Evolutionary conservation across 2,329 filamentous ascomycete species (phyloP), one percentile per base, ranked within the genome.

Genomic region (Blastomyces gilchristii): DNA sequence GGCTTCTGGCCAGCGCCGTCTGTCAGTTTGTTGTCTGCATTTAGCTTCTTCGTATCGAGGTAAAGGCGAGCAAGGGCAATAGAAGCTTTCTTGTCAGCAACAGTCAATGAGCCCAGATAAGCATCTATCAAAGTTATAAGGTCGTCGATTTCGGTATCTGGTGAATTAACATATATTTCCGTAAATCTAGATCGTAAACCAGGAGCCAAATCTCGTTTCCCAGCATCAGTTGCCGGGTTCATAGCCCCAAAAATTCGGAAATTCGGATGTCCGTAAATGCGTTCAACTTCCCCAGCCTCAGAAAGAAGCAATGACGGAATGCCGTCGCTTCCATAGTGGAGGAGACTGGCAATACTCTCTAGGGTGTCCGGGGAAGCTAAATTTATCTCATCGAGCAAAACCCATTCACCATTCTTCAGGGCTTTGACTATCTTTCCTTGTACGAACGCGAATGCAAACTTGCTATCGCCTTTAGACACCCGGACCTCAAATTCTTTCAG

Each of bases 191-290:
- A 96, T 62, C 93, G 83, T 53, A 97, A 85, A 1, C 93, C 92
- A 62, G 90, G 86, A 0, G 93, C 91, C 18, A 99, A 79, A 74
- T 99, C 94, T 63, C 93, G 87, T 77, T 99, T 99, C 65, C 95
- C 94, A 63, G 97, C 87, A 78, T 99, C 94, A 2, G 94, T 99
- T 5, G 94, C 94, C 39, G 94, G 94, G 71, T 99, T 99, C 94
- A 99, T 99, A 37, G 95, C 94, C 60, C 90, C 95, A 72, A 99
- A 99, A 16, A 99, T 89, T 49, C 94, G 87, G 74, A 99, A 99
- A 67, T 96, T 87, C 0, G 91, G 87, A 74, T 99, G 93, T 0
- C 92, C 94, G 65, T 87, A 83, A 45, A 99, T 87, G 67, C 92
- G 85, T 74, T 97, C 91, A 53, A 96, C 90, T 68, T 94, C 91